Conservation (phyloP, 208 protist genomes). For the Leptomonas seymouri region DNA sequence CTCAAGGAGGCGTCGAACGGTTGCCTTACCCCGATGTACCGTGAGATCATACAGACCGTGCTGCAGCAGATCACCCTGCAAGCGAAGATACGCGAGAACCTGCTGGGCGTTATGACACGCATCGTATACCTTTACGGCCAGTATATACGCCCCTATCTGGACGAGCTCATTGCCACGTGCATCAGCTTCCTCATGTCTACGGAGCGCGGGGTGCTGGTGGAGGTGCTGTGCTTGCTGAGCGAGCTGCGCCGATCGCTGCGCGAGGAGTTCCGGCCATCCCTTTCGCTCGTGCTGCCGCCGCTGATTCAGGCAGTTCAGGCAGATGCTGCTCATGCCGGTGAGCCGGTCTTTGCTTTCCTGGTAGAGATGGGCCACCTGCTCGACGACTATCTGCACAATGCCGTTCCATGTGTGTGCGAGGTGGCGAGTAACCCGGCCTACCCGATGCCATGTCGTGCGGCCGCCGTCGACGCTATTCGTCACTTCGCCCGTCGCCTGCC, state of each 20-base stretch:
- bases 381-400: constrained; percentile 79
- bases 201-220: constrained; percentile 63
- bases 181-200: constrained; percentile 56
- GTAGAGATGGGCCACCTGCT: constrained; percentile 74
- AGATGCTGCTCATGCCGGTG: constrained; percentile 49
- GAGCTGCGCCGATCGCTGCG: constrained; percentile 71
- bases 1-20: constrained; percentile 57
- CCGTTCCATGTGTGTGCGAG: constrained; percentile 83
- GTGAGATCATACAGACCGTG: constrained; percentile 68
- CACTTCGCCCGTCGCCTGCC: constrained; percentile 75
- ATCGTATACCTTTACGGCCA: constrained; percentile 63
- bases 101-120: constrained; percentile 61
- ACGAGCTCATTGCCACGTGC: constrained; percentile 58
- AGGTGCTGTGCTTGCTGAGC: constrained; percentile 71
- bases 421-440: constrained; percentile 62
- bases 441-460: constrained; percentile 54
- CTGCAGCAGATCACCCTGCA: constrained; percentile 61
- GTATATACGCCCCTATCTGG: constrained; percentile 73
- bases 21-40: constrained; percentile 55
- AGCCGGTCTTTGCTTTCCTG: constrained; percentile 81
- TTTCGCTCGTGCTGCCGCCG: constrained; percentile 70
- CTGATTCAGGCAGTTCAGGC: constrained; percentile 66
- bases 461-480: constrained; percentile 64
- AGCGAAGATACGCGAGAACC: constrained; percentile 63
- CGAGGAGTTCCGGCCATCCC: constrained; percentile 84